phyloP scores from a whole-genome alignment of 495 filamentous ascomycete genomes.

The Hypoxylon fuscum region DNA sequence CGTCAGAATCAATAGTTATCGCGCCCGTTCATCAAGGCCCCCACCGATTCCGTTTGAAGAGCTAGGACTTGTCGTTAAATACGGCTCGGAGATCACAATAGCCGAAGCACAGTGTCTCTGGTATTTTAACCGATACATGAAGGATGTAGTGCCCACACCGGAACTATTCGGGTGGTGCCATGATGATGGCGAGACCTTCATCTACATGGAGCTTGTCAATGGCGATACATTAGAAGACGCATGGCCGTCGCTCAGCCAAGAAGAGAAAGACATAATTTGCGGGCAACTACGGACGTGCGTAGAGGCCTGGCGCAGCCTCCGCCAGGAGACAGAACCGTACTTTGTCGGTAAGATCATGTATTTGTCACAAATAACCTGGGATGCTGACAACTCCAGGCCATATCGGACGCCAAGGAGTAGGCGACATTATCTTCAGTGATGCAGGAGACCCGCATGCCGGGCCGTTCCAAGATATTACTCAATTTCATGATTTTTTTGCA shows the following conservation, averaged over 20 bases:
- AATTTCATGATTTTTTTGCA: constrained; percentile 55
- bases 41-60: constrained; percentile 41
- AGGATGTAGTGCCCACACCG: constrained; percentile 52
- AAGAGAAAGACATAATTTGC: constrained; percentile 48
- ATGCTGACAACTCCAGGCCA: constrained; percentile 36
- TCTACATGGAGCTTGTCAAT: constrained; percentile 59
- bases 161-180: constrained; percentile 59
- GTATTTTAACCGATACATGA: constrained; percentile 49
- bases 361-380: neutral
- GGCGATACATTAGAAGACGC: constrained; percentile 50
- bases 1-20: constrained; percentile 7
- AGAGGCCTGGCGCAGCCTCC: constrained; percentile 42
- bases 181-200: constrained; percentile 53
- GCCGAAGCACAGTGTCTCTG: constrained; percentile 57
- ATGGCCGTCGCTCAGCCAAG: constrained; percentile 46
- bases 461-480: constrained; percentile 51
- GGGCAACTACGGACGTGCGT: constrained; percentile 44
- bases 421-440: constrained; percentile 48
- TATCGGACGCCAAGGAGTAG: constrained; percentile 40
- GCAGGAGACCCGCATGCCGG: constrained; percentile 38
- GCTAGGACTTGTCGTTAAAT: constrained; percentile 56
- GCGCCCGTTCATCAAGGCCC: constrained; percentile 8
- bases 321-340: constrained; percentile 46
- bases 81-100: constrained; percentile 45
- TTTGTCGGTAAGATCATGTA: constrained; percentile 26